Conservation (phyloP, 2,329 filamentous ascomycete genomes). For the Penicillium sp. region DNA sequence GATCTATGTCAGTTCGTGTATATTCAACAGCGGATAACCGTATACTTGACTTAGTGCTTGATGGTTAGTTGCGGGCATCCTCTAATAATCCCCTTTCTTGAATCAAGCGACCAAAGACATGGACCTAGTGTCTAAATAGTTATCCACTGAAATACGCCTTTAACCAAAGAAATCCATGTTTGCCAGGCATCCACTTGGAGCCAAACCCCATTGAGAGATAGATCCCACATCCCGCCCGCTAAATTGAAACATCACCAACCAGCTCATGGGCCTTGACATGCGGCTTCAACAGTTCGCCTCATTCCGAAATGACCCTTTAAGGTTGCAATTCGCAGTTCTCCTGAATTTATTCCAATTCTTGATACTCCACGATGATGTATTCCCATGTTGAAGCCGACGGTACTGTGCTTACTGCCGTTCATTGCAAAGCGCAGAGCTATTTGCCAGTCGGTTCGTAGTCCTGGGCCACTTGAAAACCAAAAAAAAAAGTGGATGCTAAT, state of each 20-base stretch:
- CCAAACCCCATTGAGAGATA: background rate
- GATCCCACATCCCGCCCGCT: background rate
- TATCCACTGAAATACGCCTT: no score
- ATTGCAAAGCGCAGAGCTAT: slow-evolving; percentile 12
- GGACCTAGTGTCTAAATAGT: no score
- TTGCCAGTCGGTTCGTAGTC: slow-evolving; percentile 12
- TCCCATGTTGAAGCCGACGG: background rate
- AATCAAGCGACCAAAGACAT: no score
- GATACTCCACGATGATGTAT: background rate
- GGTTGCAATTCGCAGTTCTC: background rate
- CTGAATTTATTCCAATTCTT: background rate
- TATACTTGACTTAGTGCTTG: no score
- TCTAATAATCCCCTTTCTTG: no score
- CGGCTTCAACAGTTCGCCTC: background rate
- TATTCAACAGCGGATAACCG: no score
- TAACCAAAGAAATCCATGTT: no score
- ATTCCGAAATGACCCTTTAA: background rate
- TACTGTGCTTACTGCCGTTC: slow-evolving; percentile 2
- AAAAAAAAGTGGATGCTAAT: background rate
- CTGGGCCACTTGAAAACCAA: background rate
- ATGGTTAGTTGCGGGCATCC: no score
- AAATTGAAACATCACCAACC: slow-evolving; percentile 1
- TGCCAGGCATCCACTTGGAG: background rate
- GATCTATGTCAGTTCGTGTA: background rate
- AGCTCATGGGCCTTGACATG: background rate